Conservation (phyloP, 1,284 basidiomycete genomes). For the Agroathelia rolfsii region DNA sequence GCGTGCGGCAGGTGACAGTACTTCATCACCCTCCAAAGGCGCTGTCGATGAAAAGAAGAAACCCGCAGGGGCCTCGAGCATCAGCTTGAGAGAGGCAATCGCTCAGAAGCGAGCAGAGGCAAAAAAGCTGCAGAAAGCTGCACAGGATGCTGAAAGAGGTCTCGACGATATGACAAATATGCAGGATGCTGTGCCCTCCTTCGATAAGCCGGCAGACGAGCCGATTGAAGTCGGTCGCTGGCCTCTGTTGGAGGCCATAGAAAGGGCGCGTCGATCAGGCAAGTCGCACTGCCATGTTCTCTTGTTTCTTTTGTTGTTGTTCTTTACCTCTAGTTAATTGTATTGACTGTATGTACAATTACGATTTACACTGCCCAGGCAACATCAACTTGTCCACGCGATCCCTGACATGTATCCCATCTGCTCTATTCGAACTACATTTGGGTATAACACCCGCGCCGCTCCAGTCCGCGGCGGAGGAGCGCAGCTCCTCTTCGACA, state of each 20-base stretch:
- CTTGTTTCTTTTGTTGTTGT: constrained; percentile 10
- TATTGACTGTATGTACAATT: constrained; percentile 25
- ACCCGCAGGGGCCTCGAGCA: too few species aligned
- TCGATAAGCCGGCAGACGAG: constrained; percentile 30
- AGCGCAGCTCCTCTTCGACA: constrained; percentile 42
- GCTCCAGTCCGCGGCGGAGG: constrained; percentile 50
- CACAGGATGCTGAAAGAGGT: constrained; percentile 12
- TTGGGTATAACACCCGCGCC: constrained; percentile 58
- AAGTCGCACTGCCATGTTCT: constrained; percentile 16
- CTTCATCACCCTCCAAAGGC: too few species aligned
- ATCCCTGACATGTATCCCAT: constrained; percentile 58
- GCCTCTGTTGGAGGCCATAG: constrained; percentile 65
- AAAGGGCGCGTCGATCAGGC: constrained; percentile 69
- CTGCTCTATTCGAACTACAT: constrained; percentile 71
- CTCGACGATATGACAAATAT: constrained; percentile 24
- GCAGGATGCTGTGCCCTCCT: constrained; percentile 36
- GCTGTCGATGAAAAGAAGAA: too few species aligned
- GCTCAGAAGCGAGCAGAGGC: constrained; percentile 65
- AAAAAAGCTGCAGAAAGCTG: constrained; percentile 35
- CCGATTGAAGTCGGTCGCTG: constrained; percentile 51
- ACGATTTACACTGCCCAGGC: too few species aligned
- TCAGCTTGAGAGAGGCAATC: constrained; percentile 65
- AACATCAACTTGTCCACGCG: constrained; percentile 65
- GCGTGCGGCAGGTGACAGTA: too few species aligned
- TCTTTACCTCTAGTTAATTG: constrained; percentile 30